Evolutionary conservation across 2,329 filamentous ascomycete genomes (phyloP), one percentile per base, ranked within the genome.

Genomic region (Achaetomium macrosporum): DNA sequence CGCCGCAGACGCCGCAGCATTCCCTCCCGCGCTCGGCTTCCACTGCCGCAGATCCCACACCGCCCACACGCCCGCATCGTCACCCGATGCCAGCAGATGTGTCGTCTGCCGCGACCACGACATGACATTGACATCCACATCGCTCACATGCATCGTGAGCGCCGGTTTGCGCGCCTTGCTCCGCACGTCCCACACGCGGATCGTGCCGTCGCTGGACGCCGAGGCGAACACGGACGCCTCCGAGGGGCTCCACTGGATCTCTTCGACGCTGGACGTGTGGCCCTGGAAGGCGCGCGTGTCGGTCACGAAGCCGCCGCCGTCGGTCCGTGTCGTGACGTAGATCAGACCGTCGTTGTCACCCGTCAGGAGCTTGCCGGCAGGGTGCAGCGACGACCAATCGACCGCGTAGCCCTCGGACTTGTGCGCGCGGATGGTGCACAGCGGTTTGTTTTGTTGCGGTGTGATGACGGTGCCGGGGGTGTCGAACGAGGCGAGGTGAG

Each of bases 21-120:
- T 48, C n/a, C 49, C 68, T 52, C 68, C 69, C 53, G 69, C 70
- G 58, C 74, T 76, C 2, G 84, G 83, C 74, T 96, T 96, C 92
- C 92, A 97, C 70, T 95, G 87, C 50, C 93, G 82, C 65, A 99
- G 74, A 69, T 99, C 93, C 93, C 93, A 99, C 20, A 97, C 91
- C 1, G 81, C 90, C 90, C 92, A 97, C 49, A 86, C 84, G 36
- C 93, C 93, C 66, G 96, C 90, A 65, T 99, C 93, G 57, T 88
- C 90, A 42, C 93, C 93, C 0, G 91, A 90, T 1, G 92, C 92
- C 35, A 99, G 83, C 35, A 99, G 81, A 69, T 97, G 90, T 19
- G 84, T 82, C 1, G 91, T 96, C 71, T 91, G 85, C 42, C 81
- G 82, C 36, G 90, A 96, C 93, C 93, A 99, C 56, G 88, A 93